Base-by-base conservation (phyloP, 345 rosid genomes). In the Erysimum cheiranthoides region DNA sequence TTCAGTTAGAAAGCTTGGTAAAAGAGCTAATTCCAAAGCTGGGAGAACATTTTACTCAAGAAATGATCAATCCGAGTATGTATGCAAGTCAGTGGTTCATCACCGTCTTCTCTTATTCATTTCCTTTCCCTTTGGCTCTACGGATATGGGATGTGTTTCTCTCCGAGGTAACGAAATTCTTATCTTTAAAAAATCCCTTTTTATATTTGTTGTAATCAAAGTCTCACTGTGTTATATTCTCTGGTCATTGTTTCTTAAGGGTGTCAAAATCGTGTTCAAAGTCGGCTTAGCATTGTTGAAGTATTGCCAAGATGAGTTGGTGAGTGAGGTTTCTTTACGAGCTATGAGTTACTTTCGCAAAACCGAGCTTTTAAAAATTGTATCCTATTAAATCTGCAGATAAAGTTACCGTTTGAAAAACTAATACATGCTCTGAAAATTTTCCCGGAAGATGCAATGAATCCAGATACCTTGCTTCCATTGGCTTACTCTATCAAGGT, bases 101-200 rank as follows among this genome's bases (percentile, higher is more conserved):
- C 65, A 92, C 97, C 27, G 97, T 95, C 51, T 95, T 95, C 82
- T 84, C 97, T 2, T 92, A 90, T 79, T 95, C 97, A 12, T 95
- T 95, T 78, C 99, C 99, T 5, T 95, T 95, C 73, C 95, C 85
- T 80, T 80, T 92, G 88, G 96, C 97, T 69, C 93, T 95, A 63
- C 91, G 99, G 79, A 90, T 92, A 71, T 95, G 99, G 99, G 99
- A 95, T 83, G 97, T 95, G 40, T 94, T 94, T 79, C 92, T 94
- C 54, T 78, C 77, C 17, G 98, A 94, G 97, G 98, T 94, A 70
- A 75, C 10, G 57, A 31, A 40, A 38, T 54, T 27, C 8, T 35
- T 27, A 13, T 25, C 10, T 3, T 10, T 27, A 2, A 54, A 2
- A 54, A 31, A 5, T 38, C 25, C 25, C 30, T 50, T 17, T 17